Evolutionary conservation across 176 grass and related monocot species (phyloP).

Genomic region (Triticum monococcum): DNA sequence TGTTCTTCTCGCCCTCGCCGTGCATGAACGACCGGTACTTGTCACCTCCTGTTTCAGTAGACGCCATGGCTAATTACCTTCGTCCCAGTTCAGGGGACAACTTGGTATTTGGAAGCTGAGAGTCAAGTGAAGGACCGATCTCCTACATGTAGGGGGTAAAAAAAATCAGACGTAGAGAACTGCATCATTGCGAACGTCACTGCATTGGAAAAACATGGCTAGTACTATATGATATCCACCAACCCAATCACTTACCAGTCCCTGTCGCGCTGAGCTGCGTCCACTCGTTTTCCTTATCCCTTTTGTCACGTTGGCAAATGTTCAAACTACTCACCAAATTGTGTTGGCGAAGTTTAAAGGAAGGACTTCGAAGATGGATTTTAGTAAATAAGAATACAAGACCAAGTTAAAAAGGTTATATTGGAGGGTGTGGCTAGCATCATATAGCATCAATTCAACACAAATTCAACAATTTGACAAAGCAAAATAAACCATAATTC

Average conservation of each 20-base stretch:
- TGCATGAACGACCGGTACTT: conserved; percentile 74
- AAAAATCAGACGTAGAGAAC: not conserved
- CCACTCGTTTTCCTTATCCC: not conserved
- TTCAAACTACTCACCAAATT: not conserved
- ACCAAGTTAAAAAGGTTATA: too few species aligned
- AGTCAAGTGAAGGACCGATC: not conserved
- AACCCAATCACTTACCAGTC: not conserved
- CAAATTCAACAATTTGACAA: too few species aligned
- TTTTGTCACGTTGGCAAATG: not conserved
- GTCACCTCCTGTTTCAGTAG: conserved; percentile 30
- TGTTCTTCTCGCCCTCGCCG: conserved; percentile 61
- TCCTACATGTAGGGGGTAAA: not conserved
- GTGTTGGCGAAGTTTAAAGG: too few species aligned
- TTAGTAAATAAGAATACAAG: too few species aligned
- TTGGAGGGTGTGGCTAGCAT: too few species aligned
- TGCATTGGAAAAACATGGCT: not conserved
- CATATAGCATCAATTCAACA: too few species aligned
- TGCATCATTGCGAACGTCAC: conserved; percentile 6
- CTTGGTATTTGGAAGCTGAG: not conserved
- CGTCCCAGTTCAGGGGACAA: not conserved
- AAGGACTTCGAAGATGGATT: too few species aligned
- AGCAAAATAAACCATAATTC: too few species aligned
- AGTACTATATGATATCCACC: not conserved
- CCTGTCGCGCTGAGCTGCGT: not conserved
- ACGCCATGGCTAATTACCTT: conserved; percentile 21